Evolutionary conservation across 495 filamentous ascomycete genomes (phyloP).

Genomic region (Neurospora hispaniola): DNA sequence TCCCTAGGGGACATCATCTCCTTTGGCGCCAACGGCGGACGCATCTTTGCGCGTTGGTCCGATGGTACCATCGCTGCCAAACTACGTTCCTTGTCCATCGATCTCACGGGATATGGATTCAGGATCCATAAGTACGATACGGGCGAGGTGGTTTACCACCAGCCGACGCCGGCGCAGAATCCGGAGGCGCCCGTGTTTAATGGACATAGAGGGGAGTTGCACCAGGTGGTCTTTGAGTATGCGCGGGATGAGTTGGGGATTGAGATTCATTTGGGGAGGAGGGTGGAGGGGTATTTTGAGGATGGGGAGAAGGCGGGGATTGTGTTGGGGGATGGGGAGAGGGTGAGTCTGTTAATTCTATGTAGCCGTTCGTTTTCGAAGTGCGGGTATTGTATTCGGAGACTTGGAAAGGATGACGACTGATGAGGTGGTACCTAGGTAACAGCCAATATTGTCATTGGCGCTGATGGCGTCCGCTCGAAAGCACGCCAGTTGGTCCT

Average conservation of each 20-base stretch:
- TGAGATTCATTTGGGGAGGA: constrained; percentile 43
- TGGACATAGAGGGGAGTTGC: constrained; percentile 50
- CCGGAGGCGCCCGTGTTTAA: constrained; percentile 48
- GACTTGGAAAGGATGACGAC: neutral
- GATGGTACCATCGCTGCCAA: constrained; percentile 34
- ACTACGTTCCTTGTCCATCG: constrained; percentile 41
- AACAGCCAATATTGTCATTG: constrained; percentile 44
- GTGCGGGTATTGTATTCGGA: no score
- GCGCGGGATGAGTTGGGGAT: constrained; percentile 44
- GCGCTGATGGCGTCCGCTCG: constrained; percentile 49
- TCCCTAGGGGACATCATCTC: constrained; percentile 54
- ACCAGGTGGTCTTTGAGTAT: constrained; percentile 48
- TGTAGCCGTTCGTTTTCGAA: no score
- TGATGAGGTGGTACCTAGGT: constrained; percentile 16
- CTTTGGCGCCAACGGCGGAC: constrained; percentile 49
- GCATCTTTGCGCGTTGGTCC: constrained; percentile 44
- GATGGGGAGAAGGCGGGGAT: constrained; percentile 42
- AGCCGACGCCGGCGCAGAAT: constrained; percentile 32
- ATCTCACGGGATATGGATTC: constrained; percentile 43
- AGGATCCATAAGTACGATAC: constrained; percentile 52
- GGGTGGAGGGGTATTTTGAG: constrained; percentile 47
- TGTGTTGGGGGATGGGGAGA: constrained; percentile 40
- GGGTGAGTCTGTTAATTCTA: constrained; percentile 7
- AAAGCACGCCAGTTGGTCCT: constrained; percentile 48
- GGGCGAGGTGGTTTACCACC: constrained; percentile 49